Conservation (phyloP, 305 asterid genomes). For the Solanum aculeatissimum region DNA sequence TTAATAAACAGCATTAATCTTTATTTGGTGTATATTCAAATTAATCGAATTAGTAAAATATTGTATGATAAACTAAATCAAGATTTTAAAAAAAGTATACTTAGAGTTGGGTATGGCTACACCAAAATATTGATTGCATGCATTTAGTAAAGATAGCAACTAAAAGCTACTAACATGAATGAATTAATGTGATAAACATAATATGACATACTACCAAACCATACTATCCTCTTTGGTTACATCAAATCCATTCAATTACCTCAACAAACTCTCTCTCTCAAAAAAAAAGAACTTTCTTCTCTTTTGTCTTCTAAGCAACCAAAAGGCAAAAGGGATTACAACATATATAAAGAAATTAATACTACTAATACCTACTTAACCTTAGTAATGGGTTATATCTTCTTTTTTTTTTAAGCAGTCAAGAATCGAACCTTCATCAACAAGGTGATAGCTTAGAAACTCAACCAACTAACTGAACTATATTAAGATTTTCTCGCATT, state of each 20-base stretch:
- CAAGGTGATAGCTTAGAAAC: not conserved
- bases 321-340: not conserved
- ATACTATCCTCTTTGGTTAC: not conserved
- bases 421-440: not conserved
- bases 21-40: not conserved
- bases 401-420: no score
- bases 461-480: not conserved
- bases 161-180: not conserved
- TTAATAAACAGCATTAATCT: not conserved
- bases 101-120: not conserved
- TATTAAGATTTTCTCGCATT: not conserved
- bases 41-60: not conserved
- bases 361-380: not conserved
- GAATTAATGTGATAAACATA: not conserved
- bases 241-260: not conserved
- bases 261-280: not conserved
- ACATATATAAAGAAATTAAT: not conserved
- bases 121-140: conserved; percentile 2
- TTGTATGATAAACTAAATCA: not conserved
- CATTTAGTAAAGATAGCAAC: not conserved
- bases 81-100: not conserved
- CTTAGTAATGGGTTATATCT: not conserved
- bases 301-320: not conserved
- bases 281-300: not conserved
- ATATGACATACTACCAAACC: not conserved